These are phyloP conservation scores for Psidium guajava DNA, from an alignment of 345 rosid species.

Conservation along the genomic window DNA sequence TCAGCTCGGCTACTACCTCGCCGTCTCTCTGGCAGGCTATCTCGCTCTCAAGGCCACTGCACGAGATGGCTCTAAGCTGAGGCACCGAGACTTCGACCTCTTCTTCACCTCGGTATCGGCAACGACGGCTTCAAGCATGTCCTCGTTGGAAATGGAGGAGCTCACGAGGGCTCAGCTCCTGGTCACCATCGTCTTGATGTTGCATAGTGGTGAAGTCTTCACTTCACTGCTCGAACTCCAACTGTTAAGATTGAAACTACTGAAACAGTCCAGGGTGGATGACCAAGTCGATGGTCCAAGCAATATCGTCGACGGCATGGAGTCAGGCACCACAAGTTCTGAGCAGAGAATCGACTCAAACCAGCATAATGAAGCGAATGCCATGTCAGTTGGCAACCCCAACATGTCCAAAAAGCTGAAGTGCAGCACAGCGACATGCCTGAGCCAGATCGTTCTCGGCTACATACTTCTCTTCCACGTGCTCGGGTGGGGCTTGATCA, in stretches of 20 bases:
- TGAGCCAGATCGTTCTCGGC: constrained; percentile 26
- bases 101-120: constrained; percentile 71
- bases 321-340: not conserved
- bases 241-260: not conserved
- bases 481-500: constrained; percentile 17
- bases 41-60: constrained; percentile 12
- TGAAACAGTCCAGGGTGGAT: not conserved
- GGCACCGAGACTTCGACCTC: constrained; percentile 34
- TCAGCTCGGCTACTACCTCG: constrained; percentile 22
- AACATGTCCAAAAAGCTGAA: not conserved
- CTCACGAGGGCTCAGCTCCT: constrained; percentile 53
- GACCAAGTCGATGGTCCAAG: not conserved
- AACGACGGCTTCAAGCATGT: constrained; percentile 56
- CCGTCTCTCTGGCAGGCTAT: constrained; percentile 16
- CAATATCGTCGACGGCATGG: not conserved
- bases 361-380: not conserved
- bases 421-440: not conserved
- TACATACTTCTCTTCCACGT: constrained; percentile 24
- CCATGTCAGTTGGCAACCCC: not conserved
- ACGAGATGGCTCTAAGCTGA: not conserved
- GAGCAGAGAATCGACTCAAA: not conserved
- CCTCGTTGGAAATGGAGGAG: constrained; percentile 65
- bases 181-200: constrained; percentile 37
- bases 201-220: constrained; percentile 33
- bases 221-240: constrained; percentile 27